phyloP scores from a whole-genome alignment of 441 rosid genomes.

The Macaranga tanarius region DNA sequence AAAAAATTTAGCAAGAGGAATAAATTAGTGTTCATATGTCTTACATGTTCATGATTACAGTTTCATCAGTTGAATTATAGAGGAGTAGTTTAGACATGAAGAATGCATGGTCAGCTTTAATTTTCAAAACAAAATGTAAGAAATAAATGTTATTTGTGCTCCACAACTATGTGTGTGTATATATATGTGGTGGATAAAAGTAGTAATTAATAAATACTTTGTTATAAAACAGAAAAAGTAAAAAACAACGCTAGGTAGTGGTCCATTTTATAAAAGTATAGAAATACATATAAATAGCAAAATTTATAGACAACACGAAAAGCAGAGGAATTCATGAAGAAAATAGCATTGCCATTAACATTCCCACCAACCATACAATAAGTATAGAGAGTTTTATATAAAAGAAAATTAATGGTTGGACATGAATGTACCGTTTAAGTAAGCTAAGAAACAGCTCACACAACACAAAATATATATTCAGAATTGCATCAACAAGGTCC shows the following conservation, averaged over 20 bases:
- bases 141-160: constrained; percentile 9
- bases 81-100: constrained; percentile 27
- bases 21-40: neutral
- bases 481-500: neutral
- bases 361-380: constrained; percentile 32
- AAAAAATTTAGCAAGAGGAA: neutral
- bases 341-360: constrained; percentile 23
- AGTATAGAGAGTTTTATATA: too few species aligned
- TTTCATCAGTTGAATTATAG: neutral
- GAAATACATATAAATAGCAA: neutral
- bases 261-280: neutral
- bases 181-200: neutral
- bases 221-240: neutral
- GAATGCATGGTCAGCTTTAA: constrained; percentile 4
- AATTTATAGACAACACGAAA: neutral
- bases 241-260: neutral
- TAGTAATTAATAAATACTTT: neutral
- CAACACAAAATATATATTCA: neutral
- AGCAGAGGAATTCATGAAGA: neutral
- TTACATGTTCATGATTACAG: neutral
- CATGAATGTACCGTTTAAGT: neutral
- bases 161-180: neutral
- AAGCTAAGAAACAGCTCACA: constrained; percentile 6
- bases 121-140: neutral
- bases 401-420: too few species aligned